Evolutionary conservation across 2,329 filamentous ascomycete genomes (phyloP).

Genomic region (Pyrenophora tritici-repentis): DNA sequence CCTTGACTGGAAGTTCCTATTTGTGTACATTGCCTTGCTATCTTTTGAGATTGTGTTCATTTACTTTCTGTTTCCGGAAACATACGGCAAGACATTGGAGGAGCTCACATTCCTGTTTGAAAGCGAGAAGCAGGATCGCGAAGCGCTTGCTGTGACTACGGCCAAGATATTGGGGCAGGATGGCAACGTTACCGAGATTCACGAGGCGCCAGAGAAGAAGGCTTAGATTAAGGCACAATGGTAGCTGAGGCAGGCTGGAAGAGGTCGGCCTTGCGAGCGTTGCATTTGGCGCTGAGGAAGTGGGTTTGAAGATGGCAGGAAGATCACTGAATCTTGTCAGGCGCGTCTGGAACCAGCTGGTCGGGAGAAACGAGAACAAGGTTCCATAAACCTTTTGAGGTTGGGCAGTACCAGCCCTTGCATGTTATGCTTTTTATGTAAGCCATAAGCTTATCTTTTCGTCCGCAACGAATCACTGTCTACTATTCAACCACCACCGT

Average conservation of each 20-base stretch:
- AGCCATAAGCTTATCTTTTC: not conserved
- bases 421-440: not conserved
- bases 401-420: not conserved
- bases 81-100: conserved; percentile 41
- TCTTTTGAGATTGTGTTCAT: conserved; percentile 43
- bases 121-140: conserved; percentile 29
- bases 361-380: not conserved
- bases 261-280: conserved; percentile 1
- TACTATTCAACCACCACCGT: too few species aligned
- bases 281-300: conserved; percentile 13
- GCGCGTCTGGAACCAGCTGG: conserved; percentile 3
- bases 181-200: conserved; percentile 25
- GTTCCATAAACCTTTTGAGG: not conserved
- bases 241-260: not conserved
- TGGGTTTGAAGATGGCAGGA: not conserved
- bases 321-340: conserved; percentile 2
- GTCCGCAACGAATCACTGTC: not conserved
- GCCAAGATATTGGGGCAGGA: conserved; percentile 29
- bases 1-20: conserved; percentile 65
- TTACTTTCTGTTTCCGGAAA: conserved; percentile 44
- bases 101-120: conserved; percentile 44
- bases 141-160: conserved; percentile 25
- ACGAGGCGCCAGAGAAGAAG: conserved; percentile 35
- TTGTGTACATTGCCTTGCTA: conserved; percentile 59
- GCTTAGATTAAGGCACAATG: conserved; percentile 10